phyloP scores from a whole-genome alignment of 345 rosid genomes.

The Arabidopsis suecica region DNA sequence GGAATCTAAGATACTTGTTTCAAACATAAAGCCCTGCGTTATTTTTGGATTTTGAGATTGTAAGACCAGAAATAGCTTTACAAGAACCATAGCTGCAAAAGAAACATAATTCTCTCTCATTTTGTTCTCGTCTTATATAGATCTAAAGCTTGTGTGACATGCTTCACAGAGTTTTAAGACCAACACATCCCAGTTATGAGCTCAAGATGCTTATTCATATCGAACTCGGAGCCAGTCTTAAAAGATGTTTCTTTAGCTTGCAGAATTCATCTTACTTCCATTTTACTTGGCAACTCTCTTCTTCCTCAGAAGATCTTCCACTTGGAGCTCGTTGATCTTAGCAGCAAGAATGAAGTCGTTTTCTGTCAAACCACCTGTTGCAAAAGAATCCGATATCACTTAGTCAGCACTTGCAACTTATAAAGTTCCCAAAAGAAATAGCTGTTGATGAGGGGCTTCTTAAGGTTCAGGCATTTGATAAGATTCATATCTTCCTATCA shows the following conservation, averaged over 20 bases:
- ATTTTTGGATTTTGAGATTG: slow-evolving; percentile 9
- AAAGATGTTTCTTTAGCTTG: slow-evolving; percentile 5
- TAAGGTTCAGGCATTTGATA: slow-evolving; percentile 12
- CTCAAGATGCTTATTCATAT: slow-evolving; percentile 12
- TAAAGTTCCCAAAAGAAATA: background rate
- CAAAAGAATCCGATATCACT: slow-evolving; percentile 24
- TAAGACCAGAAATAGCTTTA: slow-evolving; percentile 10
- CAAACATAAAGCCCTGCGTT: slow-evolving; percentile 6
- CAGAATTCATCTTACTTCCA: background rate
- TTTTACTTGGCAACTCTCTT: slow-evolving; percentile 43
- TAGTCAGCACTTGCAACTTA: slow-evolving; percentile 3
- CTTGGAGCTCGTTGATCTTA: slow-evolving; percentile 67
- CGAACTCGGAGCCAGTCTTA: background rate
- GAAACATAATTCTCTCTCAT: slow-evolving; percentile 25
- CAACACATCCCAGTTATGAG: background rate
- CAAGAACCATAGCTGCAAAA: slow-evolving; percentile 8
- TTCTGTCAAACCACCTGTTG: slow-evolving; percentile 79
- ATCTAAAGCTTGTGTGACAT: slow-evolving; percentile 12
- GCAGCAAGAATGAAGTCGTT: slow-evolving; percentile 96
- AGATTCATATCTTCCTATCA: slow-evolving; percentile 23
- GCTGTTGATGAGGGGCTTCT: background rate
- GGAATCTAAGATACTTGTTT: slow-evolving; percentile 6
- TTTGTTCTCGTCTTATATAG: slow-evolving; percentile 13
- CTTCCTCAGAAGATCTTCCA: slow-evolving; percentile 69
- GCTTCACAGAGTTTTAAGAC: slow-evolving; percentile 7